A percentile compares a stretch with the other conserved stretches of the same genome.
phyloP scores from a whole-genome alignment of 2,329 filamentous ascomycete species.

The Diplodia intermedia region DNA sequence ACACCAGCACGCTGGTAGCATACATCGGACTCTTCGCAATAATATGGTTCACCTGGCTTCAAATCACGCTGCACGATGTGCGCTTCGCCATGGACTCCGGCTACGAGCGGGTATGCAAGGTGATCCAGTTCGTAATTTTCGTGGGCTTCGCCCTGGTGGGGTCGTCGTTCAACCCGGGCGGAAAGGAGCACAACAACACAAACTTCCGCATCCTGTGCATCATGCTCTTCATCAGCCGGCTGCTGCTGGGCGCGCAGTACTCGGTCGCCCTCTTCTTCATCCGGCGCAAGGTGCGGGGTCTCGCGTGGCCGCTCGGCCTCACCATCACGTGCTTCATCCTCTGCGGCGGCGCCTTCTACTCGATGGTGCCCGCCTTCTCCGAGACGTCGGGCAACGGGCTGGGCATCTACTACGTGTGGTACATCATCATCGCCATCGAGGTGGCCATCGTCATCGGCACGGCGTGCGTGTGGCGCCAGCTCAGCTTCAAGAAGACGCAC shows the following conservation, averaged over 20 bases:
- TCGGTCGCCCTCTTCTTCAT: slow-evolving; percentile 32
- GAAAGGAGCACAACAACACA: slow-evolving; percentile 30
- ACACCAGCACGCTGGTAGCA: slow-evolving; percentile 41
- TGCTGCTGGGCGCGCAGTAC: slow-evolving; percentile 35
- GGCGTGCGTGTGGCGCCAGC: slow-evolving; percentile 59
- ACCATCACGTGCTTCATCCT: slow-evolving; percentile 31
- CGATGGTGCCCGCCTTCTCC: slow-evolving; percentile 32
- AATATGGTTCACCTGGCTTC: slow-evolving; percentile 69
- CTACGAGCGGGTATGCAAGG: slow-evolving; percentile 64
- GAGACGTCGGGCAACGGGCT: slow-evolving; percentile 21
- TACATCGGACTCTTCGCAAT: slow-evolving; percentile 61
- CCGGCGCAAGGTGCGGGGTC: slow-evolving; percentile 8
- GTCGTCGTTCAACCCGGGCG: slow-evolving; percentile 36
- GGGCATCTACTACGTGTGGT: slow-evolving; percentile 56
- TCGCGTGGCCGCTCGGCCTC: slow-evolving; percentile 32
- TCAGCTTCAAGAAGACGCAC: slow-evolving; percentile 65
- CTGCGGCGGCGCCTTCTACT: slow-evolving; percentile 32
- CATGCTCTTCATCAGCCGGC: slow-evolving; percentile 35
- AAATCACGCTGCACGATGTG: slow-evolving; percentile 66
- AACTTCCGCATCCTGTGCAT: slow-evolving; percentile 33
- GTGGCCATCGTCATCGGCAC: slow-evolving; percentile 57
- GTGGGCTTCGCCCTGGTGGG: slow-evolving; percentile 67
- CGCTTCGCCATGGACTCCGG: slow-evolving; percentile 68
- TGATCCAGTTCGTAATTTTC: slow-evolving; percentile 65
- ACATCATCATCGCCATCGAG: slow-evolving; percentile 59